These are phyloP conservation scores for Fusarium cyanostomum DNA, from an alignment of 2,329 filamentous ascomycete species.

Conservation along the genomic window DNA sequence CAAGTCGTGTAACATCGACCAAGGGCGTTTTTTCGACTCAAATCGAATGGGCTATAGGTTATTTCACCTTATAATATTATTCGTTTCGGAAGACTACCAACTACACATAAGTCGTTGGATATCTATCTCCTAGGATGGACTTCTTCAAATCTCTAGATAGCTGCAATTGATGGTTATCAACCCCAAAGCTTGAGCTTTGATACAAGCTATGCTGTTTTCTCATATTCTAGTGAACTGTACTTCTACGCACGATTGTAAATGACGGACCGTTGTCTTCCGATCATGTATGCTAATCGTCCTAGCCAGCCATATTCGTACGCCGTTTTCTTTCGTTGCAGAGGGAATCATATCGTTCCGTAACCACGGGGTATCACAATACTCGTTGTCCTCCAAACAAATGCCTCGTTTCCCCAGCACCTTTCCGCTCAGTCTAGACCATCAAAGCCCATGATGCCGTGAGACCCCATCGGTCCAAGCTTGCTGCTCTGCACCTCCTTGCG, in stretches of 20 bases:
- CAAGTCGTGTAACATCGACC: conserved; percentile 25
- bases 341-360: neutral
- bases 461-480: conserved; percentile 60
- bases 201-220: neutral
- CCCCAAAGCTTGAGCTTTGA: neutral
- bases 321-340: neutral
- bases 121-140: conserved; percentile 31
- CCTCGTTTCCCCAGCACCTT: neutral
- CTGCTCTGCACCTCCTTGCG: conserved; percentile 54
- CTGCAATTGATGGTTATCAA: conserved; percentile 20
- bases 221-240: neutral
- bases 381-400: neutral
- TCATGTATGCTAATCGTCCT: neutral
- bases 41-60: conserved; percentile 27
- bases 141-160: conserved; percentile 22
- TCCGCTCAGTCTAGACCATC: conserved; percentile 55
- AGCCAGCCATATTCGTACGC: neutral
- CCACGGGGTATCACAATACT: conserved; percentile 27
- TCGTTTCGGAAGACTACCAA: conserved; percentile 37
- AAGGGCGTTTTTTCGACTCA: conserved; percentile 16
- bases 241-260: neutral
- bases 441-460: conserved; percentile 62
- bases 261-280: neutral
- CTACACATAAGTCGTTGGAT: conserved; percentile 33
- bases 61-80: conserved; percentile 28